These are phyloP conservation scores for Trichoderma sp. DNA, from an alignment of 2,329 filamentous ascomycete species.

Conservation along the genomic window DNA sequence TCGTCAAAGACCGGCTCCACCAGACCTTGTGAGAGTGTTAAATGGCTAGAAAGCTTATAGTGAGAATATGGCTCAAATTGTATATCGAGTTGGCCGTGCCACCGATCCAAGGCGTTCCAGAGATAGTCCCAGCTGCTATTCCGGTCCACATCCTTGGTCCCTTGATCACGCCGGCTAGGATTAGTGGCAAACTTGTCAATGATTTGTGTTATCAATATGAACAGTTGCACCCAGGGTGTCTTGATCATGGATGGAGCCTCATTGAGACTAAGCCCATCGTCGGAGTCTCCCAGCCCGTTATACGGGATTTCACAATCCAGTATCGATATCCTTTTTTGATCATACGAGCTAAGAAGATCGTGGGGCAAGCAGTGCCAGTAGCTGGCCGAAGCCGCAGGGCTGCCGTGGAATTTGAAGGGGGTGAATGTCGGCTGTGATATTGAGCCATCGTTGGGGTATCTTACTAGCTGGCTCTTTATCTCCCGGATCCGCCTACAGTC, in stretches of 20 bases:
- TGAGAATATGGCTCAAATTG: constrained; percentile 2
- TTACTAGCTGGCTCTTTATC: not conserved
- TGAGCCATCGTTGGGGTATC: not conserved
- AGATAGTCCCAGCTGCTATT: not conserved
- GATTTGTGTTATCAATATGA: not conserved
- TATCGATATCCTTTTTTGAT: not conserved
- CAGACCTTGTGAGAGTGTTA: not conserved
- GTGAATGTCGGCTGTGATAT: not conserved
- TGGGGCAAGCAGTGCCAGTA: constrained; percentile 6
- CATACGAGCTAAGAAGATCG: not conserved
- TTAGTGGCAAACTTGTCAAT: not conserved
- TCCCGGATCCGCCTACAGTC: not conserved
- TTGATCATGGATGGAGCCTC: not conserved
- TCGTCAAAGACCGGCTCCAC: not conserved
- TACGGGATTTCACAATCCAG: not conserved
- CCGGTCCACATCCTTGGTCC: not conserved
- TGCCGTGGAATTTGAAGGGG: not conserved
- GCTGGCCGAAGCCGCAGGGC: not conserved
- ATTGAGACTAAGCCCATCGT: no score
- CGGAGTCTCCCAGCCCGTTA: not conserved
- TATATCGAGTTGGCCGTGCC: not conserved
- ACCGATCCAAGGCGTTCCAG: not conserved
- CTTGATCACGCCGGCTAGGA: not conserved
- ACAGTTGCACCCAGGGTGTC: not conserved
- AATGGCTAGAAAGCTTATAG: constrained; percentile 3